A percentile compares a stretch with the other conserved stretches of the same genome.
Evolutionary conservation across 2,329 filamentous ascomycete species (phyloP).

Genomic region (Diaporthe ampelina): DNA sequence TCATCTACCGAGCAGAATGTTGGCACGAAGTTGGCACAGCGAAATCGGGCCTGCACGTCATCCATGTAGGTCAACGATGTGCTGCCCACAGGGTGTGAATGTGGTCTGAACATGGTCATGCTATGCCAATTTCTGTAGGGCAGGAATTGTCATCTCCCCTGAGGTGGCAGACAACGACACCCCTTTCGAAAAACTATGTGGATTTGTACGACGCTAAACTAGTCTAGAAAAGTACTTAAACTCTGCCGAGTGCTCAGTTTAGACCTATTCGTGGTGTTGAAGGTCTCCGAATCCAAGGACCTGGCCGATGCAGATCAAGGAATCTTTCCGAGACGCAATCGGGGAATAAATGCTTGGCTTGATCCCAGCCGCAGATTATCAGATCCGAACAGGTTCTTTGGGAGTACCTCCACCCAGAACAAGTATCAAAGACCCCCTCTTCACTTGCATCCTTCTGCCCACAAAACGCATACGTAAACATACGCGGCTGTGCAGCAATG

Average conservation of each 20-base stretch:
- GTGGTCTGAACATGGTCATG: not conserved
- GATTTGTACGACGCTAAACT: not conserved
- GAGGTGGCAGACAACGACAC: not conserved
- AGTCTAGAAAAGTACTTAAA: not conserved
- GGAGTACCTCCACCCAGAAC: not conserved
- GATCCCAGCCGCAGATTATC: not conserved
- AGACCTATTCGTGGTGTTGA: no score
- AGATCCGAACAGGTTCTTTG: not conserved
- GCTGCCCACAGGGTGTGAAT: not conserved
- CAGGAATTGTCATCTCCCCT: not conserved
- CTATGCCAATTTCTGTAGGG: not conserved
- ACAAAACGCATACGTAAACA: not conserved
- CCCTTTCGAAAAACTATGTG: not conserved
- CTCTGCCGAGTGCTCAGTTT: not conserved
- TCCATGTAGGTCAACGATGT: slow-evolving; percentile 9
- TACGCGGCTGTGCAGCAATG: not conserved
- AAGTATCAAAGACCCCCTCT: not conserved
- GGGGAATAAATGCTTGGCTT: slow-evolving; percentile 2
- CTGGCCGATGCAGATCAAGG: not conserved
- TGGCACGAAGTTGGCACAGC: slow-evolving; percentile 22
- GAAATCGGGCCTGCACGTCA: slow-evolving; percentile 15
- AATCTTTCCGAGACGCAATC: slow-evolving; percentile 9
- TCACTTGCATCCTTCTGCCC: not conserved
- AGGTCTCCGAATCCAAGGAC: not conserved
- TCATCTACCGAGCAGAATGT: slow-evolving; percentile 4